phyloP scores from a whole-genome alignment of 805 yeast genomes.

The Schizosaccharomyces octosporus region DNA sequence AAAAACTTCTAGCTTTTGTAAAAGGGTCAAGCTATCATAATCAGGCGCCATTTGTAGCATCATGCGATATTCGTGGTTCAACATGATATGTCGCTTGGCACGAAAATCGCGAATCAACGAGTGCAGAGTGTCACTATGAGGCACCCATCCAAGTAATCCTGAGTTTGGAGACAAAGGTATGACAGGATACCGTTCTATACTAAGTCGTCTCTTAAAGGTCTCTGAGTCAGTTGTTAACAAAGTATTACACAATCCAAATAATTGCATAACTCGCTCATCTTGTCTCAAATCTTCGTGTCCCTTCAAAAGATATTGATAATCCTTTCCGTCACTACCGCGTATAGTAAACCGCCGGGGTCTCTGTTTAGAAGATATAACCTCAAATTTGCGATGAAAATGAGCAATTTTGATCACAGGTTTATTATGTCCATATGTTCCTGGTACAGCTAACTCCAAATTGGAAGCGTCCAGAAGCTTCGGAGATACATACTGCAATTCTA shows the following conservation, averaged over 20 bases:
- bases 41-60: conserved; percentile 97
- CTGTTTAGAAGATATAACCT: conserved; percentile 83
- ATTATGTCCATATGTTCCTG: conserved; percentile 78
- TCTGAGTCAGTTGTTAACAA: conserved; percentile 73
- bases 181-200: conserved; percentile 75
- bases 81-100: conserved; percentile 63
- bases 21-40: conserved; percentile 63
- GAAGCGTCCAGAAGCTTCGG: conserved; percentile 61
- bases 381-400: conserved; percentile 55
- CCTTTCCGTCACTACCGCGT: conserved; percentile 77
- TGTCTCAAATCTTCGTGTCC: conserved; percentile 97
- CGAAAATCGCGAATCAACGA: conserved; percentile 76
- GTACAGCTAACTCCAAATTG: conserved; percentile 68
- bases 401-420: conserved; percentile 49
- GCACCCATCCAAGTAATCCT: conserved; percentile 83
- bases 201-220: conserved; percentile 84
- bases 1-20: conserved; percentile 89
- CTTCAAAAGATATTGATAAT: conserved; percentile 56
- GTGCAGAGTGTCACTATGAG: conserved; percentile 90
- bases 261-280: conserved; percentile 90
- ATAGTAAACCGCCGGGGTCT: conserved; percentile 69
- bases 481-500: conserved; percentile 81
- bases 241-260: conserved; percentile 85
- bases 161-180: conserved; percentile 90
- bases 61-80: conserved; percentile 81